Evolutionary conservation across 306 rosid species (phyloP).

Genomic region (Dryas alaskensis): DNA sequence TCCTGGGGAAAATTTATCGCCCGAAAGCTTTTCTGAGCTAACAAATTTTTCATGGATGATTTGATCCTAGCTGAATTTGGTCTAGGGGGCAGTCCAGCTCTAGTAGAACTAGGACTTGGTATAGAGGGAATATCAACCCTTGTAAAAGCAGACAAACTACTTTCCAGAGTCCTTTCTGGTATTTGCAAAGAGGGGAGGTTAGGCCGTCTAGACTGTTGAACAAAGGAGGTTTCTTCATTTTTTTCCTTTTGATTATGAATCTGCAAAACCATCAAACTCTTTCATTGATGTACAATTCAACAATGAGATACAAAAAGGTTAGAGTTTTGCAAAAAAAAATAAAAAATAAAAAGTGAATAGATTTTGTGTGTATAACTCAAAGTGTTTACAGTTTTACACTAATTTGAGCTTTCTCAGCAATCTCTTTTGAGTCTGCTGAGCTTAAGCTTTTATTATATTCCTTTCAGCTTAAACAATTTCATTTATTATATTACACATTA

Average conservation of each 20-base stretch:
- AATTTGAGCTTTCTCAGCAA: background rate
- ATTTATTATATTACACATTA: background rate
- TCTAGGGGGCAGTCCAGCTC: constrained; percentile 69
- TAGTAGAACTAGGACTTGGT: constrained; percentile 57
- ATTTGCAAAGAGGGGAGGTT: constrained; percentile 60
- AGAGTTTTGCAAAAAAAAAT: background rate
- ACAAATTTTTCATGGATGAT: constrained; percentile 47
- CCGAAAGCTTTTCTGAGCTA: constrained; percentile 60
- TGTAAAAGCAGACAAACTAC: constrained; percentile 44
- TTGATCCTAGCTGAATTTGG: constrained; percentile 57
- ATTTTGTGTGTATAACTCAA: background rate
- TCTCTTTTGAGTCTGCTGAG: background rate
- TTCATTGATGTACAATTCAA: constrained; percentile 10
- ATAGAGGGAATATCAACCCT: constrained; percentile 42
- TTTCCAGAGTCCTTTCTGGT: constrained; percentile 63
- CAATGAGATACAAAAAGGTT: background rate
- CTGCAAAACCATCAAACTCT: constrained; percentile 32
- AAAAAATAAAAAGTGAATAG: too few species aligned
- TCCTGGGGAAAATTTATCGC: constrained; percentile 44
- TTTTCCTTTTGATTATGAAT: constrained; percentile 34
- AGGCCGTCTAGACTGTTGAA: constrained; percentile 54
- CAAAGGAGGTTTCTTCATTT: constrained; percentile 28
- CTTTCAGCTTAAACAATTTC: background rate
- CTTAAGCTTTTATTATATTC: background rate
- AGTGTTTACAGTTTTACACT: background rate